Evolutionary conservation across 2,329 filamentous ascomycete genomes (phyloP).

Genomic region (Hymenoscyphus repandus): DNA sequence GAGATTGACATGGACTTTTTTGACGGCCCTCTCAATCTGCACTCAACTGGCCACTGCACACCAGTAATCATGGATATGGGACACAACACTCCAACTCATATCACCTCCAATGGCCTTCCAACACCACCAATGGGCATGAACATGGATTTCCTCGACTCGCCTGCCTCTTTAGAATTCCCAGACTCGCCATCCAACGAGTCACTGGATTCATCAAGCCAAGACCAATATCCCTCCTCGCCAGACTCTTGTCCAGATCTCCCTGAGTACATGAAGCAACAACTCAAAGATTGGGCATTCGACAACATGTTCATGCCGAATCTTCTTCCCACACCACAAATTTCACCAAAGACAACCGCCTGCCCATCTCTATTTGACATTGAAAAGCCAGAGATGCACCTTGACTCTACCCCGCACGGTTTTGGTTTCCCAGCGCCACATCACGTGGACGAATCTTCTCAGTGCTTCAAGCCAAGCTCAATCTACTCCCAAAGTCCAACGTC

Average conservation of each 20-base stretch:
- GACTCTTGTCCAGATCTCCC: conserved; percentile 5
- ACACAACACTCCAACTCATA: not conserved
- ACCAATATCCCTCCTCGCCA: conserved; percentile 4
- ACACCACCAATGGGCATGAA: conserved; percentile 5
- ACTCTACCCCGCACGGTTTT: not conserved
- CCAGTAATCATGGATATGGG: conserved; percentile 1
- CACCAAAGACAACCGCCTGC: conserved; percentile 1
- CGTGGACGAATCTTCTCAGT: not conserved
- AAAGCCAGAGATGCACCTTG: not conserved
- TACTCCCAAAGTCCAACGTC: conserved; percentile 6
- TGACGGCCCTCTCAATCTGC: not conserved
- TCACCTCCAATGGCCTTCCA: conserved; percentile 2
- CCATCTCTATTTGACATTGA: conserved; percentile 7
- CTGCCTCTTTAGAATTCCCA: not conserved
- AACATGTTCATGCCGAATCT: conserved; percentile 7
- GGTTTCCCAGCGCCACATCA: not conserved
- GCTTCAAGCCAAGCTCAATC: conserved; percentile 7
- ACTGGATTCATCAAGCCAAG: not conserved
- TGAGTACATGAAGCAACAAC: conserved; percentile 6
- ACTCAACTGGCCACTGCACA: not conserved
- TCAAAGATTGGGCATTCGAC: conserved; percentile 10
- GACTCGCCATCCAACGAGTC: not conserved
- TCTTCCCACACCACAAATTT: conserved; percentile 2
- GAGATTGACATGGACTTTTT: conserved; percentile 3
- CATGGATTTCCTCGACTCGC: conserved; percentile 7